Evolutionary conservation across 73 alveolate species (phyloP).

Genomic region (Tetrahymena elliotti): DNA sequence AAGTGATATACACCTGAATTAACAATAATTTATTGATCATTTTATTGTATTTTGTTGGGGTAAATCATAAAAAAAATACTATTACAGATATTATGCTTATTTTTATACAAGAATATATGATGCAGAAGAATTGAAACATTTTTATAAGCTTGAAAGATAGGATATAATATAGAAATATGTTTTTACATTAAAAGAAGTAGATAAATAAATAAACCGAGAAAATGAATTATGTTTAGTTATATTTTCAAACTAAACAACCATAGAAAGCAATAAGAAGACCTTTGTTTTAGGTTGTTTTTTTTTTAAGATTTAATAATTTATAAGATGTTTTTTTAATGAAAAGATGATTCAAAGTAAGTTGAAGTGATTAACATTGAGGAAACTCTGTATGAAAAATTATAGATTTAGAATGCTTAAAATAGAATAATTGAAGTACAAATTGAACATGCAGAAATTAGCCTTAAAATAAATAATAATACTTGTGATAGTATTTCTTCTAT

Average conservation of each 20-base stretch:
- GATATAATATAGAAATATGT: no score
- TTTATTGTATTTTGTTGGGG: background rate
- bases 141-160: background rate
- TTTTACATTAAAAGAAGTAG: background rate
- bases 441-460: no score
- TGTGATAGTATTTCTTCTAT: no score
- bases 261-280: background rate
- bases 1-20: no score
- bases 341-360: background rate
- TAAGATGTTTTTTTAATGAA: no score
- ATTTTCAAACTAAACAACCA: background rate
- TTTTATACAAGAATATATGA: background rate
- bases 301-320: no score
- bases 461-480: no score
- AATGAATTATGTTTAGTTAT: background rate
- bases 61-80: background rate
- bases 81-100: background rate
- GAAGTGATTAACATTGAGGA: background rate
- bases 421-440: no score
- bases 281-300: background rate
- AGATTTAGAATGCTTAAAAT: background rate
- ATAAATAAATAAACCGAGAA: background rate
- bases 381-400: background rate
- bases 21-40: background rate
- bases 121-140: background rate